Base-by-base conservation (phyloP, 2,329 filamentous ascomycete species). In the Aspergillus fischeri region DNA sequence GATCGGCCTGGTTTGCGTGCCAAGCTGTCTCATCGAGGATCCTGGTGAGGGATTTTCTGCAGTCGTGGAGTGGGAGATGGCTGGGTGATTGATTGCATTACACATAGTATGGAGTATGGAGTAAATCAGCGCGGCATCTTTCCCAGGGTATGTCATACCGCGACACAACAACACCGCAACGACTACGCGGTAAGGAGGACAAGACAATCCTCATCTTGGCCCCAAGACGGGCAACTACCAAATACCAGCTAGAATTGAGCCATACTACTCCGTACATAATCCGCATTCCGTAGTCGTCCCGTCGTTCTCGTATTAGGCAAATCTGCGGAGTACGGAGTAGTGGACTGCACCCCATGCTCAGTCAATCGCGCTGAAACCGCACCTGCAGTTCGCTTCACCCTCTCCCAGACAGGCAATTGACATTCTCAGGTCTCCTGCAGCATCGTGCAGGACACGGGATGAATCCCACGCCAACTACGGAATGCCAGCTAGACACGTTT, bases 21-120 rank as follows among this genome's bases (percentile, higher is more conserved):
- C 63, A 64, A 63, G 63, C 63, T 68, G 63, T 65, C 62, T 65
- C 65, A 67, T 65, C 61, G 59, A 56, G 60, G 63, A 70, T 71
- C 68, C 55, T 61, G 59, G 66, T 71, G 69, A 71, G 69, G 69
- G 68, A 70, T 71, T 71, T 71, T 69, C 61, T 59, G 50, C 48
- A 54, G 29, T 51, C 38, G 45, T 28, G 50, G 44, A 27, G 44
- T 53, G 5, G 32, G 32, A 38, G 32, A 7, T 38, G 32, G 32
- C 14, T 17, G 32, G 32, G 14, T 7, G 32, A 17, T 38, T 17
- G 14, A 38, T 7, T 38, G 14, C 32, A 38, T 38, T 17, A 38
- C 32, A 38, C 32, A 38, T 17, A 17, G 32, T 38, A 38, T 17
- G 32, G 32, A 38, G 32, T 35, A 38, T 32, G 11, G 29, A 32